Evolutionary conservation across 495 filamentous ascomycete species (phyloP).

Genomic region (Podospora fimiseda): DNA sequence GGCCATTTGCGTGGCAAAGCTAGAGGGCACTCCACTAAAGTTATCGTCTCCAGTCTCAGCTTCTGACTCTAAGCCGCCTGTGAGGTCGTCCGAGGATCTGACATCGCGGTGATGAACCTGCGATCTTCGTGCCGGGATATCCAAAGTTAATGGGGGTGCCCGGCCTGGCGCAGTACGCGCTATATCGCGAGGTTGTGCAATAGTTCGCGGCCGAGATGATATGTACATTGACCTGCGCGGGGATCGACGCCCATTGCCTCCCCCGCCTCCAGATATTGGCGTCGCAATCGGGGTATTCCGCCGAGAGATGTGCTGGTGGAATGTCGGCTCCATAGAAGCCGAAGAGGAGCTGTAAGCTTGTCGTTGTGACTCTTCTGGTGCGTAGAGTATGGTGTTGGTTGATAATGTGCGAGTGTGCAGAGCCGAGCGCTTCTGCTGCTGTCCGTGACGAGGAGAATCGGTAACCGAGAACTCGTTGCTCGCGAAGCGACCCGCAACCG

Average conservation of each 20-base stretch:
- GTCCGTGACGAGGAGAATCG: slow-evolving; percentile 29
- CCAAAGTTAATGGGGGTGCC: slow-evolving; percentile 19
- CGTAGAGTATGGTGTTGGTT: slow-evolving; percentile 72
- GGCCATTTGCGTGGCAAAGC: slow-evolving; percentile 72
- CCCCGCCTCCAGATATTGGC: slow-evolving; percentile 22
- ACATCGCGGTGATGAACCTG: slow-evolving; percentile 12
- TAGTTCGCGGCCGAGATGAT: slow-evolving; percentile 42
- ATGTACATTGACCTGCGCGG: slow-evolving; percentile 42
- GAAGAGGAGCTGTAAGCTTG: slow-evolving; percentile 43
- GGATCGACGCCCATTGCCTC: slow-evolving; percentile 37
- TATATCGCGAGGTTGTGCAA: slow-evolving; percentile 44
- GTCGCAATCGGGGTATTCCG: slow-evolving; percentile 36
- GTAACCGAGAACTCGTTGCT: slow-evolving; percentile 15
- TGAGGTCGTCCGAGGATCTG: neutral
- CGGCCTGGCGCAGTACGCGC: slow-evolving; percentile 43
- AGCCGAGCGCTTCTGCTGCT: slow-evolving; percentile 26
- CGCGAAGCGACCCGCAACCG: slow-evolving; percentile 25
- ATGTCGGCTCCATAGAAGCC: slow-evolving; percentile 33
- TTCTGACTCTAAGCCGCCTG: neutral
- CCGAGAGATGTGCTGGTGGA: slow-evolving; percentile 20
- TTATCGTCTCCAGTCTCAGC: slow-evolving; percentile 42
- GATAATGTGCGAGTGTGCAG: slow-evolving; percentile 61
- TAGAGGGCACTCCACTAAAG: slow-evolving; percentile 61
- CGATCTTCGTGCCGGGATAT: slow-evolving; percentile 18
- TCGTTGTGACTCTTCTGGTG: slow-evolving; percentile 40